Conservation (phyloP, 441 rosid genomes). For the Adansonia rubrostipa region DNA sequence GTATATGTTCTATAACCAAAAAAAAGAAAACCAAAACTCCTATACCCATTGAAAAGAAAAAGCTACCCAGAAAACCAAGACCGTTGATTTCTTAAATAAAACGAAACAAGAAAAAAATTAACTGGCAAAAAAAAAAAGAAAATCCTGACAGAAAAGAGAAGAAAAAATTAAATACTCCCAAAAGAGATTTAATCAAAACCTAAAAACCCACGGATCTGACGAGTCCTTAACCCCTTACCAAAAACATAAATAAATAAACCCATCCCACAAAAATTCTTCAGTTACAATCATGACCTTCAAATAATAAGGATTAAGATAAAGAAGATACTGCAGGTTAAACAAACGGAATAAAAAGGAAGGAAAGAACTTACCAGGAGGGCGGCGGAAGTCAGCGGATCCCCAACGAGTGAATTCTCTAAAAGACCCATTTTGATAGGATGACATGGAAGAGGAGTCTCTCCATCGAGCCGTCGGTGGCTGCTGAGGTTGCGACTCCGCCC, state of each 20-base stretch:
- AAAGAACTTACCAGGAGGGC: constrained; percentile 69
- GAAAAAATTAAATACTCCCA: background rate
- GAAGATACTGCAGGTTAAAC: background rate
- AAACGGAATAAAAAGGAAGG: background rate
- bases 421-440: constrained; percentile 51
- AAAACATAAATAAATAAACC: too few species aligned
- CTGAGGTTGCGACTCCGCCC: constrained; percentile 58
- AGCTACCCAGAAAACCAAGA: background rate
- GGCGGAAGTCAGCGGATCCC: constrained; percentile 79
- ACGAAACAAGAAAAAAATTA: background rate
- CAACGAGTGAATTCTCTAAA: constrained; percentile 66
- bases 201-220: constrained; percentile 28
- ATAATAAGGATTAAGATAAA: background rate
- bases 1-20: background rate
- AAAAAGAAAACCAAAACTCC: background rate
- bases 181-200: constrained; percentile 14
- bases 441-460: constrained; percentile 61
- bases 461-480: constrained; percentile 62
- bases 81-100: constrained; percentile 6
- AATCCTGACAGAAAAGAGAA: background rate
- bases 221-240: background rate
- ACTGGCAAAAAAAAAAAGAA: background rate
- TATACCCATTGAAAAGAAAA: background rate
- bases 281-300: background rate
- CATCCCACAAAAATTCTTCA: background rate